Evolutionary conservation across 1,284 basidiomycete species (phyloP).

Genomic region (Malassezia globosa): DNA sequence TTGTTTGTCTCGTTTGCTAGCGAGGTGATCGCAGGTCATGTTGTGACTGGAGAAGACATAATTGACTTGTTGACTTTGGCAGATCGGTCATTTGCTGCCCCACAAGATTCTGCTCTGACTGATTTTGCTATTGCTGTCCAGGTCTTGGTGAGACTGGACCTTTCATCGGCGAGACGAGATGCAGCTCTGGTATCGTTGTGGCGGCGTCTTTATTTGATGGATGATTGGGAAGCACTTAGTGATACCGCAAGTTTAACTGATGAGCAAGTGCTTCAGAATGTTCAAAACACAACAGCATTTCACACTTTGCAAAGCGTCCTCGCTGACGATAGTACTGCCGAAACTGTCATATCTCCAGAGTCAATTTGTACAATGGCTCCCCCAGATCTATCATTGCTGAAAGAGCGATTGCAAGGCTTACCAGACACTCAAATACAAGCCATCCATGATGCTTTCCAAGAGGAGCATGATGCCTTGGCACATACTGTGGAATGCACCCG

Average conservation of each 20-base stretch:
- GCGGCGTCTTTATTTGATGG: slow-evolving; percentile 20
- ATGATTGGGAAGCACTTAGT: slow-evolving; percentile 23
- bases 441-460: slow-evolving; percentile 1
- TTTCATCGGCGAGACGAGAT: slow-evolving; percentile 23
- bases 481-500: background rate
- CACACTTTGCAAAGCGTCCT: slow-evolving; percentile 10
- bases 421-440: slow-evolving; percentile 5
- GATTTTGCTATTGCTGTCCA: slow-evolving; percentile 51
- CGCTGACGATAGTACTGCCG: slow-evolving; percentile 5
- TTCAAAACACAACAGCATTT: slow-evolving; percentile 15
- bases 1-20: slow-evolving; percentile 33
- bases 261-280: slow-evolving; percentile 19
- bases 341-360: slow-evolving; percentile 2
- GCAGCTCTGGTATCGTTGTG: slow-evolving; percentile 47
- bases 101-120: slow-evolving; percentile 35
- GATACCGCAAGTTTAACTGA: slow-evolving; percentile 26
- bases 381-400: background rate
- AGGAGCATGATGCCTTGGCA: slow-evolving; percentile 6
- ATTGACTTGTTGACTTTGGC: slow-evolving; percentile 53
- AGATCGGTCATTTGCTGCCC: slow-evolving; percentile 40
- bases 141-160: slow-evolving; percentile 48
- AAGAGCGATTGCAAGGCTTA: slow-evolving; percentile 10
- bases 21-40: slow-evolving; percentile 29
- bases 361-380: background rate
- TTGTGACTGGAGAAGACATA: slow-evolving; percentile 50